Conservation (phyloP, 2,329 filamentous ascomycete genomes). For the Paecilomyces fulvus region DNA sequence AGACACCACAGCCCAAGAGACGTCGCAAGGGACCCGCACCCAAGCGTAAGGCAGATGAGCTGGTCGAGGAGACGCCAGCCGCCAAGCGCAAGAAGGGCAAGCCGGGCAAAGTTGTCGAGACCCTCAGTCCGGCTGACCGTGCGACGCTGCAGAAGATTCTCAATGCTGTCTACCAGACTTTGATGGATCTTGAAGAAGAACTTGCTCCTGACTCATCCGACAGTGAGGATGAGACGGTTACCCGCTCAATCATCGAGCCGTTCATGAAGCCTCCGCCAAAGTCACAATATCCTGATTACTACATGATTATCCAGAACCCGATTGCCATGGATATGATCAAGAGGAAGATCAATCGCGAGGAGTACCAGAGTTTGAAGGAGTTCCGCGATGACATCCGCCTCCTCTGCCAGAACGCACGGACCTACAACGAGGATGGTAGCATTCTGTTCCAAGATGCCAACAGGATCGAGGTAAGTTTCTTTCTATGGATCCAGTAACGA, state of each 20-base stretch:
- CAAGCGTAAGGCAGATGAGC: constrained; percentile 79
- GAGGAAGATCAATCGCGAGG: constrained; percentile 90
- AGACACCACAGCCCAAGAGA: constrained; percentile 67
- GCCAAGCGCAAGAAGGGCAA: constrained; percentile 69
- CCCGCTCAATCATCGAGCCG: constrained; percentile 81
- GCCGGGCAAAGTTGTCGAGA: constrained; percentile 60
- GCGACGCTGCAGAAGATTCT: constrained; percentile 71
- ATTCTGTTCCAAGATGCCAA: constrained; percentile 87
- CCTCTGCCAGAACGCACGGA: constrained; percentile 83
- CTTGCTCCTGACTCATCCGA: constrained; percentile 45
- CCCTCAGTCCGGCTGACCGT: constrained; percentile 61
- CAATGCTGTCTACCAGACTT: constrained; percentile 63
- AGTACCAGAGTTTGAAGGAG: constrained; percentile 74
- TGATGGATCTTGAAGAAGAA: constrained; percentile 80
- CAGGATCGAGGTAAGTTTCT: constrained; percentile 69
- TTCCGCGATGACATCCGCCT: constrained; percentile 75
- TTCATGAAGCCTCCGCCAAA: constrained; percentile 89
- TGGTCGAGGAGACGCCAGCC: constrained; percentile 67
- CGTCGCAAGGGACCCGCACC: constrained; percentile 72
- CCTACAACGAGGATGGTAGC: constrained; percentile 94
- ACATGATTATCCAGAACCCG: constrained; percentile 80
- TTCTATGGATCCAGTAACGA: constrained; percentile 1
- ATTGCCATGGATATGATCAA: constrained; percentile 96
- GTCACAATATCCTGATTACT: constrained; percentile 89
- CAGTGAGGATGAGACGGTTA: constrained; percentile 46